Evolutionary conservation across 225 moss, liverwort and hornwort species (phyloP).

Genomic region (Bryum argenteum): DNA sequence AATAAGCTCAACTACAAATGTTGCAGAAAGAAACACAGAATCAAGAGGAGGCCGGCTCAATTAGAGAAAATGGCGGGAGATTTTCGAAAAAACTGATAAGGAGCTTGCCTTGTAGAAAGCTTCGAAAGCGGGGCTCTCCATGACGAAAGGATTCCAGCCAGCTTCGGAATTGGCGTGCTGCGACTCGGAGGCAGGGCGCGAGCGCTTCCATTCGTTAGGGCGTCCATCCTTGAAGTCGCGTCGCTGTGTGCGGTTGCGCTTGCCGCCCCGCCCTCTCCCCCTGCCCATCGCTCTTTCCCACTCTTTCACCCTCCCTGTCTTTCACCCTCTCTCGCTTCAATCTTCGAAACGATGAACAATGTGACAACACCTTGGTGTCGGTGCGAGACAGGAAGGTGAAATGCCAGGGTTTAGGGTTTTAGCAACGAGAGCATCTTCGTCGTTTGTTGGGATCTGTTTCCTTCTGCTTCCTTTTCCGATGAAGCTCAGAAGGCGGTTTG

Average conservation of each 20-base stretch:
- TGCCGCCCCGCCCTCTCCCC: slow-evolving; percentile 78
- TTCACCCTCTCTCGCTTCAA: too few relatives aligned
- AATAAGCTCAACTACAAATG: background rate
- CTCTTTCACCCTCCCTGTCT: background rate
- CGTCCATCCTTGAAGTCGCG: slow-evolving; percentile 80
- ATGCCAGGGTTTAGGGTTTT: slow-evolving; percentile 9
- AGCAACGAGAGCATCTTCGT: too few relatives aligned
- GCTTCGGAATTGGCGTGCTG: slow-evolving; percentile 39
- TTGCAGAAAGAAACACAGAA: background rate
- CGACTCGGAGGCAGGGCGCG: slow-evolving; percentile 45
- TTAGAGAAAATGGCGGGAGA: too few relatives aligned
- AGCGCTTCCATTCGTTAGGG: slow-evolving; percentile 85
- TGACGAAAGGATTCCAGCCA: slow-evolving; percentile 84
- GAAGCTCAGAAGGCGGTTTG: too few relatives aligned
- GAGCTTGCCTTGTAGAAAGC: background rate
- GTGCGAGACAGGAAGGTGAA: background rate
- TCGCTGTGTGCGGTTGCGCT: slow-evolving; percentile 86
- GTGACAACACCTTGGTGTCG: background rate
- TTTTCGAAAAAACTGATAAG: too few relatives aligned
- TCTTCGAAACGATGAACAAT: slow-evolving; percentile 1
- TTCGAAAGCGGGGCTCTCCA: slow-evolving; percentile 79
- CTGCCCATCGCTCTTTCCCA: slow-evolving; percentile 35
- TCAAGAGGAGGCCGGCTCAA: too few relatives aligned
- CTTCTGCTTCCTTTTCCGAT: too few relatives aligned
- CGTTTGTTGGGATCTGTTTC: too few relatives aligned